Percentiles rank a stretch among this genome's conserved stretches.
Evolutionary conservation across 257 asterid genomes (phyloP).

Genomic region (Ocimum tenuiflorum): DNA sequence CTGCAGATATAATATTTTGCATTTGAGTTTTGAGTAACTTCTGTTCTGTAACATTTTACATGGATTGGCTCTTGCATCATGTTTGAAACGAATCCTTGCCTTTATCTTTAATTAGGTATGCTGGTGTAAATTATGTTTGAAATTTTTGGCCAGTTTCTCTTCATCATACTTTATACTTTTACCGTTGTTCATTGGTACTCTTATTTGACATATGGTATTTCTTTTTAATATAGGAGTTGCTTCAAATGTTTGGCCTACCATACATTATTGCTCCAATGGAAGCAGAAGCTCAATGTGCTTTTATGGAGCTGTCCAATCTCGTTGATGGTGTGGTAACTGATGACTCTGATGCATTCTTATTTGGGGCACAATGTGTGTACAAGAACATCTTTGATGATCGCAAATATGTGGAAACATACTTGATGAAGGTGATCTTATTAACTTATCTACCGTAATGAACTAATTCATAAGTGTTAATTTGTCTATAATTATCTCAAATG

Average conservation of each 20-base stretch:
- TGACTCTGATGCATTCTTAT: constrained; percentile 87
- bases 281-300: constrained; percentile 98
- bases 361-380: constrained; percentile 84
- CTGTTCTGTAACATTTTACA: not conserved
- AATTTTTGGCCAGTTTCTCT: not conserved
- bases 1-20: not conserved
- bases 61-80: not conserved
- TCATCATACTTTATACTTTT: not conserved
- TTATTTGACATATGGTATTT: not conserved
- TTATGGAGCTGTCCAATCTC: constrained; percentile 72
- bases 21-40: not conserved
- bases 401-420: constrained; percentile 87
- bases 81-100: not conserved
- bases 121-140: not conserved
- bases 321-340: constrained; percentile 98
- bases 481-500: not conserved
- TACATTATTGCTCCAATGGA: constrained; percentile 97
- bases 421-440: constrained; percentile 63
- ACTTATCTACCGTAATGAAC: not conserved
- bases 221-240: constrained; percentile 64
- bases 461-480: not conserved
- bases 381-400: constrained; percentile 96
- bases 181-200: not conserved
- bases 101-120: not conserved
- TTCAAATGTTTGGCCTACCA: constrained; percentile 97